These are phyloP conservation scores for Lipomyces kockii DNA, from an alignment of 805 yeast genomes.

Conservation along the genomic window DNA sequence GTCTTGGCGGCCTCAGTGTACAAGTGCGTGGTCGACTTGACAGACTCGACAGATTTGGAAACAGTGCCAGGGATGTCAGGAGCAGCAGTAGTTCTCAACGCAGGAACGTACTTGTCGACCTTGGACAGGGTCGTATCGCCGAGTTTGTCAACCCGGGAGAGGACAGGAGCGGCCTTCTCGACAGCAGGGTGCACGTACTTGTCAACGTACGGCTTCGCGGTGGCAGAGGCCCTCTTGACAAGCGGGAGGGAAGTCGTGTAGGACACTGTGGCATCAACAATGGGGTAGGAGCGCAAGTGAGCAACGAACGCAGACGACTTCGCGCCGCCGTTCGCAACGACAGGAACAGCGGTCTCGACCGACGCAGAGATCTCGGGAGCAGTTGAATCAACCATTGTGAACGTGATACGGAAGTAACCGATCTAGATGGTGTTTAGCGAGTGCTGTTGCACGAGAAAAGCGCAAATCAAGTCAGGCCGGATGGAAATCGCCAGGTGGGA, in stretches of 20 bases:
- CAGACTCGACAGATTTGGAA: slow-evolving; percentile 47
- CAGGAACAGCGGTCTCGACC: slow-evolving; percentile 7
- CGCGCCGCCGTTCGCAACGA: slow-evolving; percentile 7
- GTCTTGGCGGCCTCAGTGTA: slow-evolving; percentile 43
- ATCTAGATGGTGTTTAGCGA: neutral
- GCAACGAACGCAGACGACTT: slow-evolving; percentile 28
- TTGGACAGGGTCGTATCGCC: slow-evolving; percentile 60
- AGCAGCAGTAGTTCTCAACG: slow-evolving; percentile 63
- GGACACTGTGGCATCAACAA: slow-evolving; percentile 30
- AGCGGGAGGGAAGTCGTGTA: slow-evolving; percentile 32
- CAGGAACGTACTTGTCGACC: slow-evolving; percentile 66
- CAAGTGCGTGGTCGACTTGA: slow-evolving; percentile 45
- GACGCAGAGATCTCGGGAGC: neutral
- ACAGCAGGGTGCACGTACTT: slow-evolving; percentile 44
- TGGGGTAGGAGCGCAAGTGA: slow-evolving; percentile 33
- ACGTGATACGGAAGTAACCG: neutral
- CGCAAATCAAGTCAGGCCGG: neutral
- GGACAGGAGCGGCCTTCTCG: slow-evolving; percentile 51
- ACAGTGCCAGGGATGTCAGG: slow-evolving; percentile 52
- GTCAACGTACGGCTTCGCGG: slow-evolving; percentile 33
- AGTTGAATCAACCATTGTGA: neutral
- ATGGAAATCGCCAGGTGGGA: neutral
- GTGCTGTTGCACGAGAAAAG: slow-evolving; percentile 1
- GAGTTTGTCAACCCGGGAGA: slow-evolving; percentile 55
- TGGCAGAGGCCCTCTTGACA: slow-evolving; percentile 29